These are phyloP conservation scores for Polytrichum formosum DNA, from an alignment of 225 moss, liverwort and hornwort species.

Conservation along the genomic window DNA sequence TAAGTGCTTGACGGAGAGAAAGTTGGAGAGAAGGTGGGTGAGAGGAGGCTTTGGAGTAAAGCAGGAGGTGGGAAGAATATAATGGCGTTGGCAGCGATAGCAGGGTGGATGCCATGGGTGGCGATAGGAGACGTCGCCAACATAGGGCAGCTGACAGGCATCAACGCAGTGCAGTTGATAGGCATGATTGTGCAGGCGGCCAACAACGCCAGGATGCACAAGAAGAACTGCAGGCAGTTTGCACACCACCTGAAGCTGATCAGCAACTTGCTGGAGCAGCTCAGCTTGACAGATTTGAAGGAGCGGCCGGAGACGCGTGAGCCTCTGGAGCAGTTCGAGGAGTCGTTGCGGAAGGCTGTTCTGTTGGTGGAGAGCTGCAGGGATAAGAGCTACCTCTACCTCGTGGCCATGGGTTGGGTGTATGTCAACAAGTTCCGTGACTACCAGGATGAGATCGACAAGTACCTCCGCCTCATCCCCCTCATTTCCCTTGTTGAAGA, in stretches of 20 bases:
- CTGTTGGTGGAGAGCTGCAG: conserved; percentile 84
- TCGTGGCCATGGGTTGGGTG: conserved; percentile 92
- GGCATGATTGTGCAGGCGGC: conserved; percentile 67
- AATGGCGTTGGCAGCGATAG: conserved; percentile 24
- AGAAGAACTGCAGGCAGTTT: conserved; percentile 91
- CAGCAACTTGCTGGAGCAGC: conserved; percentile 74
- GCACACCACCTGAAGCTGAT: conserved; percentile 89
- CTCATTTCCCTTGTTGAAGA: conserved; percentile 90
- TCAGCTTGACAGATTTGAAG: conserved; percentile 74
- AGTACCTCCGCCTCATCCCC: conserved; percentile 86
- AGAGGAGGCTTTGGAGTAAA: conserved; percentile 17
- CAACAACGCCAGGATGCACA: conserved; percentile 88
- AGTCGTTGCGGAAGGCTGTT: conserved; percentile 63
- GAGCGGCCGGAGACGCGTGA: conserved; percentile 79
- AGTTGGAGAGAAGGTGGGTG: conserved; percentile 3
- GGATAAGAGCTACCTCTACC: conserved; percentile 86
- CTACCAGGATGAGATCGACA: conserved; percentile 88
- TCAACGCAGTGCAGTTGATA: conserved; percentile 73
- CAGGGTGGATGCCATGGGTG: conserved; percentile 65
- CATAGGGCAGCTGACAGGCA: conserved; percentile 52
- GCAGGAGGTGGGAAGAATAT: neutral
- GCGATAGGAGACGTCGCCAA: conserved; percentile 61
- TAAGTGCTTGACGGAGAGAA: neutral
- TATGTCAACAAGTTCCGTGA: conserved; percentile 90
- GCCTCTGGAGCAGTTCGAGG: conserved; percentile 81